Evolutionary conservation across 1,284 basidiomycete genomes (phyloP).

Genomic region (Apiotrichum laibachii): DNA sequence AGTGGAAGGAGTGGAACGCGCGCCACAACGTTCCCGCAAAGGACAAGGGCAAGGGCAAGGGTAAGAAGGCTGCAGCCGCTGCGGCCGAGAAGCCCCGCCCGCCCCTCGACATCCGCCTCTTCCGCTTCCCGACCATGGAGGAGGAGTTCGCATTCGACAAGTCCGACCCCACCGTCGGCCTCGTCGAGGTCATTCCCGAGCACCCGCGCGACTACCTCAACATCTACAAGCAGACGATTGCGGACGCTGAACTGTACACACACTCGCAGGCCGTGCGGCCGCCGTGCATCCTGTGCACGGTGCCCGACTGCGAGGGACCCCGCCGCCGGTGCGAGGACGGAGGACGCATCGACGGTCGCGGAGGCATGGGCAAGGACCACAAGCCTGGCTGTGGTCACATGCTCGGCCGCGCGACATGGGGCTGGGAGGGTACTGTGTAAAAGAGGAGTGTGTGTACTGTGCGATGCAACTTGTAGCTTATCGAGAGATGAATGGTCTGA

Average conservation of each 20-base stretch:
- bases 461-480: neutral
- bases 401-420: slow-evolving; percentile 45
- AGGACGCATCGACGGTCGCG: slow-evolving; percentile 46
- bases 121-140: slow-evolving; percentile 38
- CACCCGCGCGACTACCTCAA: slow-evolving; percentile 32
- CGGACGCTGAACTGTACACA: slow-evolving; percentile 37
- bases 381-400: slow-evolving; percentile 47
- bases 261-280: slow-evolving; percentile 29
- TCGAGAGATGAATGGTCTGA: neutral
- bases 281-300: slow-evolving; percentile 44
- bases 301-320: slow-evolving; percentile 50
- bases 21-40: neutral
- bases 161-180: slow-evolving; percentile 33
- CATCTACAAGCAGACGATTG: slow-evolving; percentile 31
- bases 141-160: slow-evolving; percentile 27
- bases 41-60: slow-evolving; percentile 29
- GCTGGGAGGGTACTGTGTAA: slow-evolving; percentile 32
- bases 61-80: slow-evolving; percentile 35
- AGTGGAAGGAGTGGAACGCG: slow-evolving; percentile 31
- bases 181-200: slow-evolving; percentile 31
- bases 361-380: slow-evolving; percentile 43
- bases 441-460: neutral
- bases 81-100: slow-evolving; percentile 30
- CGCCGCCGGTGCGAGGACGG: slow-evolving; percentile 45
- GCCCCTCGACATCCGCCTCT: slow-evolving; percentile 44